Base-by-base conservation (phyloP, 257 asterid species). In the Verbena officinalis region DNA sequence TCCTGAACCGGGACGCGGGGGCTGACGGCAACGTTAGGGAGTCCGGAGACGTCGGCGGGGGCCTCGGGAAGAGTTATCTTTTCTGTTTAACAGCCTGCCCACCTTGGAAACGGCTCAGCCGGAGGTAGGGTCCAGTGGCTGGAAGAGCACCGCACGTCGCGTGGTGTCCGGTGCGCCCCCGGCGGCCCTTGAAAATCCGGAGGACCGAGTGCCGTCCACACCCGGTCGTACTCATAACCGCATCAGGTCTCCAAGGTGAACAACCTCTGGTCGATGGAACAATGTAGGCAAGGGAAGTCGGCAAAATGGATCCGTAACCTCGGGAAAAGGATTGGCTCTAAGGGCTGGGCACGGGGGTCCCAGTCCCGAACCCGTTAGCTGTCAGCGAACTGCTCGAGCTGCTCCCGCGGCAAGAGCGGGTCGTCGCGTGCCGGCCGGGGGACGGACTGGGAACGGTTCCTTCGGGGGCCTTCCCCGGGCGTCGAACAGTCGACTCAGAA, bases 131-230 rank as follows among this genome's bases (percentile, higher is more conserved):
- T 80, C 84, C 77, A 77, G 75, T 80, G 79, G 83, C 81, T 74
- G 80, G 78, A 79, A 79, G 84, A 75, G 83, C 86, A 75, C 85
- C 83, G 85, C 89, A 78, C 79, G 77, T 80, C 84, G 80, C 86
- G 85, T 67, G 83, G 87, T 80, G 89, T 76, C 81, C 79, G 76
- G 81, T 78, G 87, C 82, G 83, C 86, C 80, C 87, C 83, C 80
- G 87, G 86, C 78, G 86, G 82, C 86, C 94, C 84, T 80, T 86
- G 86, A 83, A 86, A 83, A 77, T 83, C 77, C 77, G 76, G 83
- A 82, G 84, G 86, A 80, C 81, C 79, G 87, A 81, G 79, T 78
- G 50, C 71, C 77, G 78, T 75, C 71, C 76, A 72, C 68, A 72
- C 82, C 84, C 67, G 80, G 73, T 80, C 80, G 74, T 30, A 30